Base-by-base conservation (phyloP, 768 basidiomycete genomes). In the Crucibulum laeve region DNA sequence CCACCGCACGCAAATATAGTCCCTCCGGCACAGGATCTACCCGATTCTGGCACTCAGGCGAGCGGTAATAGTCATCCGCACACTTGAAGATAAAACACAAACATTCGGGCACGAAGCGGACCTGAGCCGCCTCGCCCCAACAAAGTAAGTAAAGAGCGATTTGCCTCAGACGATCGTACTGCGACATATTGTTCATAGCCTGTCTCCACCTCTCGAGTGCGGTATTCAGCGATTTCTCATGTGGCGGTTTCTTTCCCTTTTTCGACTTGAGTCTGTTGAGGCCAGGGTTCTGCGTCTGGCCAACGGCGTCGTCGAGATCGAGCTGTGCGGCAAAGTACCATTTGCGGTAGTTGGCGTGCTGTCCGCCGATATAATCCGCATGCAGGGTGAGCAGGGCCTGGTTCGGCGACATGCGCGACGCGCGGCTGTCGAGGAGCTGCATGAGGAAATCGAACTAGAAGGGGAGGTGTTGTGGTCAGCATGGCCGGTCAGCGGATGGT, bases 31-130 rank as follows among this genome's bases (percentile, higher is more conserved):
- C 91, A 0, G 94, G 83, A 42, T 97, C 94, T 34, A 90, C 69
- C 35, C 91, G 74, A 61, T 80, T 89, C 64, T 99, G 96, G 55
- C 96, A 99, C 56, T 98, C 96, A n/a, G 95, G 84, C 3, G 89
- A 92, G 19, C 96, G 93, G 64, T 99, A 99, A 64, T 97, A 99
- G 68, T 99, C 96, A 60, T 99, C 96, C 11, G 96, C 96, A 58
- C 96, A 98, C 68, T 99, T 99, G 86, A 99, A 99, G 67, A 99
- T 96, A 76, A 97, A 99, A 68, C 93, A 97, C 36, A 99, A 69
- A 56, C 91, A 94, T 62, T 99, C 96, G 2, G 96, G 95, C 11
- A 91, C 77, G 64, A 97, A 98, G 11, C 96, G 85, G 30, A 98
- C 92, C 58, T 97, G 93, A 10, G 96, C 95, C 0, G 91, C 94